phyloP scores from a whole-genome alignment of 2,329 filamentous ascomycete species.

The Arthrobotrys conoides region DNA sequence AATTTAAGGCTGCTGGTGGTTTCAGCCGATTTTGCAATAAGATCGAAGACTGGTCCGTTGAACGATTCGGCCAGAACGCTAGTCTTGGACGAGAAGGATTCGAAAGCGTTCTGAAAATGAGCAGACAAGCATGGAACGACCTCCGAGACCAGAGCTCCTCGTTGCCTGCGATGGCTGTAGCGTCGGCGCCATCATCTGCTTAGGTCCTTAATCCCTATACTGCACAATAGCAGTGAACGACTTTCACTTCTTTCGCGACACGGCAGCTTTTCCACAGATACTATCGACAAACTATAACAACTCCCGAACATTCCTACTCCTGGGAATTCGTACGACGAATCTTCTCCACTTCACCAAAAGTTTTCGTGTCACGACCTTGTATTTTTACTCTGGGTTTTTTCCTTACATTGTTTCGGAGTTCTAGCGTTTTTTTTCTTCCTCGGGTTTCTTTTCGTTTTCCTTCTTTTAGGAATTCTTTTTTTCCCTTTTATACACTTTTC shows the following conservation, averaged over 20 bases:
- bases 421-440: conserved; percentile 34
- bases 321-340: neutral
- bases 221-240: neutral
- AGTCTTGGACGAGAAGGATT: conserved; percentile 92
- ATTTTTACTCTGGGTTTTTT: conserved; percentile 8
- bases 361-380: conserved; percentile 24
- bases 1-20: conserved; percentile 93
- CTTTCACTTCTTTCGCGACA: conserved; percentile 17
- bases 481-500: conserved; percentile 2
- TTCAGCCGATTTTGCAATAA: conserved; percentile 98
- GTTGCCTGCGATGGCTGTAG: conserved; percentile 29
- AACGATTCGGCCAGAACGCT: conserved; percentile 92
- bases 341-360: conserved; percentile 32
- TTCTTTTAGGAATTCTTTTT: neutral
- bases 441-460: conserved; percentile 4
- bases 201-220: conserved; percentile 1
- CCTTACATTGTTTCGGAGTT: conserved; percentile 44
- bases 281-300: neutral
- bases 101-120: conserved; percentile 91
- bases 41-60: conserved; percentile 92
- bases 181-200: conserved; percentile 29
- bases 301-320: too few relatives aligned
- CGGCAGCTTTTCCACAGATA: neutral
- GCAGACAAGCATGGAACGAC: conserved; percentile 58
- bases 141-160: conserved; percentile 48